Base-by-base conservation (phyloP, 768 basidiomycete species). In the Sporobolomyces phaffii region DNA sequence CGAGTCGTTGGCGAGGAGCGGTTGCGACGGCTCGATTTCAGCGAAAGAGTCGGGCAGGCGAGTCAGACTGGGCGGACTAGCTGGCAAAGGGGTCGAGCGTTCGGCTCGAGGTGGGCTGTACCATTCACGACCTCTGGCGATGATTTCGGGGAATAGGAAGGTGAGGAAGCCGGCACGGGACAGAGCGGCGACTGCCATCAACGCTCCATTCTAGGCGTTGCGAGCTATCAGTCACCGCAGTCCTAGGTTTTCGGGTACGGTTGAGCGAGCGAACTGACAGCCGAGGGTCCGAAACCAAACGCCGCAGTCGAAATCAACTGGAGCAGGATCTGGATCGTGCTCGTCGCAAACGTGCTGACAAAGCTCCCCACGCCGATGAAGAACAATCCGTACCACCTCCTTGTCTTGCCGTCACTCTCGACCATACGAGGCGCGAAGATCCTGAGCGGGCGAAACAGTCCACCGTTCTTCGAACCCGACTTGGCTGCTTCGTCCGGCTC, bases 271-370 rank as follows among this genome's bases (percentile, higher is more conserved):
- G 28, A 4, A 33, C 60, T 31, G 13, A 68, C 62, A n/a, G 48
- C 17, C 20, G 44, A 53, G 4, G 62, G 40, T 15, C 29, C 49
- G 67, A 78, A 78, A 3, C 64, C 74, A 64, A 74, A 78, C 14
- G 62, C 72, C 48, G 77, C 75, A 2, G 76, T 77, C 1, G 72
- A 73, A 17, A 73, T 61, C 14, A 78, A 56, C 60, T 77, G 77
- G 14, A 77, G 63, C 20, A 72, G 73, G 43, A 77, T 60, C 15
- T 73, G 72, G 2, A 77, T 74, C 48, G 74, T 77, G 15, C 69
- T 72, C 2, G 75, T 74, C 3, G 77, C 77, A 3, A 78, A 66
- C 3, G 77, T 75, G 20, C 71, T 68, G 53, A 74, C 52, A 66
- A 76, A 78, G 9, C 65, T 58, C 17, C 77, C 77, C 1, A 72